Evolutionary conservation across 306 rosid genomes (phyloP), one percentile per base, ranked within the genome.

Genomic region (Vigna mungo): DNA sequence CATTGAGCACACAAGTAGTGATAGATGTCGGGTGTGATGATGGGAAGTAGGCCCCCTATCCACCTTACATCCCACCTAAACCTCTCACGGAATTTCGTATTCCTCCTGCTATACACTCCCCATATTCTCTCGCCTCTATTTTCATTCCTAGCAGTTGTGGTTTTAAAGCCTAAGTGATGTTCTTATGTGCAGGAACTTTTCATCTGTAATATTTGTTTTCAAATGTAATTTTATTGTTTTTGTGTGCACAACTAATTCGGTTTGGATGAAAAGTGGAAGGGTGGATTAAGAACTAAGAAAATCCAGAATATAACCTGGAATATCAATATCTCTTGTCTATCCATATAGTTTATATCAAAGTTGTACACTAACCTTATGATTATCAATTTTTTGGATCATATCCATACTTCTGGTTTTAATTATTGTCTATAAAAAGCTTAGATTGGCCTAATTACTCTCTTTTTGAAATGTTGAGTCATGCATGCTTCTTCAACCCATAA

Each of bases 401-500:
- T 41, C 87, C 51, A 62, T 54, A 34, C 39, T 15, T 70, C 51
- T 11, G 27, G 34, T 55, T 69, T 78, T 4, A 18, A 56, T 49
- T 18, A 34, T 58, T 58, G 4, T 69, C 44, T 72, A 65, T 62
- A n/a, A 63, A 37, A 23, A 46, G n/a, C 27, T 32, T 68, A 18
- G 21, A 32, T 47, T 65, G 20, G 80, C 44, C 17, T n/a, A 23
- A 52, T 81, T 64, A 46, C 59, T 49, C 58, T 39, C 80, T 9
- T 74, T 54, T 80, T 54, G 52, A 51, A 47, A 66, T 36, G 54
- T 18, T 55, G 36, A 71, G 25, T 49, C 2, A 13, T 75, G 61
- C 43, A 17, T 49, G 76, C 53, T 55, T 61, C 61, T 23, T 34
- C 72, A 12, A 76, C 74, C 74, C 21, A 78, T 76, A 73, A 90